Conservation (phyloP, 2,329 filamentous ascomycete genomes). For the Lachnellula suecica region DNA sequence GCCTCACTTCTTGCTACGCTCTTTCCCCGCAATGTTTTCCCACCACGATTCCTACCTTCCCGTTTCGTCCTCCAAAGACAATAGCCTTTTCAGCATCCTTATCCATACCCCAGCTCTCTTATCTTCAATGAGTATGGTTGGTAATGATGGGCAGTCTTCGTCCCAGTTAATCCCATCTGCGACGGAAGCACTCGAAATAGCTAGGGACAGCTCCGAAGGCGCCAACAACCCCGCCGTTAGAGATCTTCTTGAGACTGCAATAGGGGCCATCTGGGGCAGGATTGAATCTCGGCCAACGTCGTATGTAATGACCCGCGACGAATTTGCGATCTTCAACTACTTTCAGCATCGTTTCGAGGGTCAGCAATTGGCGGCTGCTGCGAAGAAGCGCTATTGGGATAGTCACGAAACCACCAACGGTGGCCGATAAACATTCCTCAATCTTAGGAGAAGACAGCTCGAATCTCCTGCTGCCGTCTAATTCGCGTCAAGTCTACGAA, state of each 20-base stretch:
- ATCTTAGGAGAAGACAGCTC: not conserved
- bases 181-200: conserved; percentile 70
- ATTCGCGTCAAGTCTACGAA: no score
- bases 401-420: conserved; percentile 29
- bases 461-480: no score
- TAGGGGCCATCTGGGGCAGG: conserved; percentile 65
- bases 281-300: conserved; percentile 61
- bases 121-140: conserved; percentile 23
- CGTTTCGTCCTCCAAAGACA: conserved; percentile 18
- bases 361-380: conserved; percentile 45
- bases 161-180: conserved; percentile 37
- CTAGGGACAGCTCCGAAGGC: conserved; percentile 70
- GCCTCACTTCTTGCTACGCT: conserved; percentile 5
- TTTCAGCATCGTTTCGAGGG: conserved; percentile 67
- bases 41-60: conserved; percentile 21
- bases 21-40: conserved; percentile 23
- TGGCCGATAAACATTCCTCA: not conserved
- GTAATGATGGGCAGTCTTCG: conserved; percentile 17
- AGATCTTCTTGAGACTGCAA: conserved; percentile 63
- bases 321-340: conserved; percentile 87
- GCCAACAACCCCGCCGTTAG: conserved; percentile 60
- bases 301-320: conserved; percentile 75
- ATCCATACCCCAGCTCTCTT: conserved; percentile 15
- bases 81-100: conserved; percentile 10
- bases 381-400: conserved; percentile 55